Conservation (phyloP, 2,329 filamentous ascomycete genomes). For the Epichloe brachyelytri region DNA sequence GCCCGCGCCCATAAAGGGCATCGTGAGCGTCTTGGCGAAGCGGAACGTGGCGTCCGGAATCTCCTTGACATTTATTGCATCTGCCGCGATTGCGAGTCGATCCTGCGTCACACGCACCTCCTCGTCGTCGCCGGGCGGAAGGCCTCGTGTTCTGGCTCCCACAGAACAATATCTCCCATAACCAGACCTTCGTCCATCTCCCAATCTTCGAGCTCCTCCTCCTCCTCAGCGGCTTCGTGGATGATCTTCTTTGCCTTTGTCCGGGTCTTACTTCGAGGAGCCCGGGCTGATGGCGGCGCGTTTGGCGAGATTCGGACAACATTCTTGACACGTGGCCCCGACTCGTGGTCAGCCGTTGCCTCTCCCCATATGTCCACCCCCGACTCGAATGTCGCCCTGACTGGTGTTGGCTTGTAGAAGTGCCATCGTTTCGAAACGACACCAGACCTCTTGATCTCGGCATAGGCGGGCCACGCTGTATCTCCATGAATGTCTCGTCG, state of each 20-base stretch:
- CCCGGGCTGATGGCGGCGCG: slow-evolving; percentile 19
- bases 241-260: slow-evolving; percentile 19
- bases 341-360: slow-evolving; percentile 30
- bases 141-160: slow-evolving; percentile 44
- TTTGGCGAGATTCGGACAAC: slow-evolving; percentile 60
- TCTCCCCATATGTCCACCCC: slow-evolving; percentile 82
- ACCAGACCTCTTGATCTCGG: slow-evolving; percentile 42
- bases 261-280: slow-evolving; percentile 16
- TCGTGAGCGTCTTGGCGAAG: slow-evolving; percentile 76
- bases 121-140: slow-evolving; percentile 41
- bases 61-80: slow-evolving; percentile 43
- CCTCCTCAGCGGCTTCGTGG: slow-evolving; percentile 28
- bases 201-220: slow-evolving; percentile 53
- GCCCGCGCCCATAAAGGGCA: slow-evolving; percentile 79
- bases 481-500: slow-evolving; percentile 33
- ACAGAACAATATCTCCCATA: slow-evolving; percentile 49
- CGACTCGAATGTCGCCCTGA: slow-evolving; percentile 67
- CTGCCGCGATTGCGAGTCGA: slow-evolving; percentile 42
- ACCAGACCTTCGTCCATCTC: slow-evolving; percentile 54
- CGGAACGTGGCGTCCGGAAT: slow-evolving; percentile 60
- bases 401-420: slow-evolving; percentile 48
- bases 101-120: slow-evolving; percentile 40
- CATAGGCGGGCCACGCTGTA: slow-evolving; percentile 42
- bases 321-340: slow-evolving; percentile 54
- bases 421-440: slow-evolving; percentile 34